A percentile compares a stretch with the other conserved stretches of the same genome.
Evolutionary conservation across 2,329 filamentous ascomycete species (phyloP).

Genomic region (Didymella arachidicola): DNA sequence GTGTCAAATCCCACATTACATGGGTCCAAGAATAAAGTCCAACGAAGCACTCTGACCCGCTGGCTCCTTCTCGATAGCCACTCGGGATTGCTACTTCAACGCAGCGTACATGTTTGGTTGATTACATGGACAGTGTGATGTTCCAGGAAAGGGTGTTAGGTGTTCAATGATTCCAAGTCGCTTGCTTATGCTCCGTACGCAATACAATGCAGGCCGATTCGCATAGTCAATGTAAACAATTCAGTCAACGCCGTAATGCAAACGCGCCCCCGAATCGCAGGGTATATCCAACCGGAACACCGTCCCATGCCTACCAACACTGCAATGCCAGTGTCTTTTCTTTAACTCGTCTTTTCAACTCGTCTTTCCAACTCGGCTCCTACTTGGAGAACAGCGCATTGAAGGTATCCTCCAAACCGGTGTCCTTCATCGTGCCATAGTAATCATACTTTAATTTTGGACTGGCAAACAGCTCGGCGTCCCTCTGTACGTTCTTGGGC

Average conservation of each 20-base stretch:
- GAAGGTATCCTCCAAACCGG: constrained; percentile 45
- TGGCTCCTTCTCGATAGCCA: constrained; percentile 34
- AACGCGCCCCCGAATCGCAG: background rate
- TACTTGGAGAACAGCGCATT: constrained; percentile 44
- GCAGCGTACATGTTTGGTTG: constrained; percentile 12
- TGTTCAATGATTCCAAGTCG: background rate
- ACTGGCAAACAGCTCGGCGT: constrained; percentile 41
- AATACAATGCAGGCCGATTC: background rate
- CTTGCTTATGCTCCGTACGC: background rate
- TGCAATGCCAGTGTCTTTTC: background rate
- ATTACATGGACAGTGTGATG: background rate
- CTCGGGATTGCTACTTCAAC: constrained; percentile 36
- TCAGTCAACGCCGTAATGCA: background rate
- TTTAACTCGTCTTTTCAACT: no score
- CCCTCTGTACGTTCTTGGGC: constrained; percentile 37
- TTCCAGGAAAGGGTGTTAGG: background rate
- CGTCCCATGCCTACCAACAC: background rate
- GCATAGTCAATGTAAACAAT: background rate
- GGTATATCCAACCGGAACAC: background rate
- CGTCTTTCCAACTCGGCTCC: no score
- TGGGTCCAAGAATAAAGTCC: constrained; percentile 44
- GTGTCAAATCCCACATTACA: constrained; percentile 50
- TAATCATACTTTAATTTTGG: constrained; percentile 48
- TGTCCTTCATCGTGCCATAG: constrained; percentile 41
- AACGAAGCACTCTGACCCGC: constrained; percentile 45